Conservation (phyloP, 768 basidiomycete species). For the Mycena galericulata region DNA sequence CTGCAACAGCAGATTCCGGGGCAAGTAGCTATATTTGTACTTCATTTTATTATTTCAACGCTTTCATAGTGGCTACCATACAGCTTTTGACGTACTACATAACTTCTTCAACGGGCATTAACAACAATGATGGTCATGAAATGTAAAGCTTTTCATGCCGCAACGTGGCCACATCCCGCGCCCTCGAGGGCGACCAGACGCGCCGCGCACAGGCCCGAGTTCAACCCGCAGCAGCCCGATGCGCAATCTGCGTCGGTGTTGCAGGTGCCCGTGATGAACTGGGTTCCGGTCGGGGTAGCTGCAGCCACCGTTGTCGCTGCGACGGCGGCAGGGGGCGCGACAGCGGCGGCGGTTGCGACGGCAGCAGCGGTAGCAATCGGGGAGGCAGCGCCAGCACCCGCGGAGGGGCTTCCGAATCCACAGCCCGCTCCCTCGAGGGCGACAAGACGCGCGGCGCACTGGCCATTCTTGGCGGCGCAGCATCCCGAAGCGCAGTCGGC, state of each 20-base stretch:
- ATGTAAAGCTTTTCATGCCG: too few relatives aligned
- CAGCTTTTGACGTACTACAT: not conserved
- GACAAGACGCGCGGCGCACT: conserved; percentile 16
- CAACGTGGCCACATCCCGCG: not conserved
- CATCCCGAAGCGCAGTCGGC: conserved; percentile 13
- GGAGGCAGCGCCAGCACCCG: not conserved
- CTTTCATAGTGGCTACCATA: not conserved
- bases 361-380: not conserved
- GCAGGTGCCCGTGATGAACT: conserved; percentile 28
- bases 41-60: conserved; percentile 1
- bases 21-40: not conserved
- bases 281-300: conserved; percentile 11
- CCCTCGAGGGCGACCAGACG: conserved; percentile 9
- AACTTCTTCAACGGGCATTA: not conserved
- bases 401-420: not conserved
- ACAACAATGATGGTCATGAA: not conserved
- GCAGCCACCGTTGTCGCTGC: not conserved
- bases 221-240: conserved; percentile 18
- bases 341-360: not conserved
- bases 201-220: conserved; percentile 7
- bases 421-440: conserved; percentile 18
- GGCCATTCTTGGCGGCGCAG: not conserved
- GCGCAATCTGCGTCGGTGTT: conserved; percentile 15
- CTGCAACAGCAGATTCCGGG: too few relatives aligned
- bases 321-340: not conserved